These are phyloP conservation scores for Coniosporium tulheliwenetii DNA, from an alignment of 2,329 filamentous ascomycete species.

Conservation along the genomic window DNA sequence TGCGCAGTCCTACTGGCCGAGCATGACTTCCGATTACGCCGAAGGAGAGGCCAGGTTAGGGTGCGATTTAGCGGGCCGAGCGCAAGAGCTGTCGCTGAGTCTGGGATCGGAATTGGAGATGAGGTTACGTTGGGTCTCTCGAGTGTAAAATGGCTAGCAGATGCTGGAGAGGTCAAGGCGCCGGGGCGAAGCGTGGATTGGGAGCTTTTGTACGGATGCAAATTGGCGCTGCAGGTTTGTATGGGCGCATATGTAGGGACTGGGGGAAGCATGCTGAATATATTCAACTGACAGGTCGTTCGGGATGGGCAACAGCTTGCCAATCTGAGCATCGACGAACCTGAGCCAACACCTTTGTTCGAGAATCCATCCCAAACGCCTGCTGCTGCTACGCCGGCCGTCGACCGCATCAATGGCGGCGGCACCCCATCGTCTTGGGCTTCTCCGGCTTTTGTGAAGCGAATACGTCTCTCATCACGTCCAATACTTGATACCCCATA, in stretches of 20 bases:
- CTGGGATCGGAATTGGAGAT: slow-evolving; percentile 64
- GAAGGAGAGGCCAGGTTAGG: slow-evolving; percentile 64
- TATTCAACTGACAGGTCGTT: slow-evolving; percentile 19
- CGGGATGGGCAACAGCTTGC: slow-evolving; percentile 32
- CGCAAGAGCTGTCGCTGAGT: slow-evolving; percentile 52
- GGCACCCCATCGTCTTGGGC: slow-evolving; percentile 12
- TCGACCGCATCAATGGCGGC: too few species aligned
- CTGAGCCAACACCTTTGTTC: too few species aligned
- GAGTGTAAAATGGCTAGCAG: slow-evolving; percentile 48
- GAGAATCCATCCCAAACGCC: too few species aligned
- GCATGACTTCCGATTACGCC: slow-evolving; percentile 66
- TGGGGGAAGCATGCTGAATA: slow-evolving; percentile 4
- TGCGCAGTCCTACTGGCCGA: slow-evolving; percentile 73
- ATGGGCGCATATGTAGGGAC: slow-evolving; percentile 6
- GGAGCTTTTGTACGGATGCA: slow-evolving; percentile 34
- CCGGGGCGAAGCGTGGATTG: slow-evolving; percentile 42
- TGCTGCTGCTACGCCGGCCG: too few species aligned
- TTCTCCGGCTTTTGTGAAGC: slow-evolving; percentile 69
- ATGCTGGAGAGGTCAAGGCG: slow-evolving; percentile 35
- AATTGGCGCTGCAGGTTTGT: slow-evolving; percentile 18
- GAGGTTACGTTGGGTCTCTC: slow-evolving; percentile 52
- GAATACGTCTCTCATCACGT: slow-evolving; percentile 53
- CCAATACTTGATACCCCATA: slow-evolving; percentile 47
- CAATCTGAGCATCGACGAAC: slow-evolving; percentile 35
- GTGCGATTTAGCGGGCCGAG: slow-evolving; percentile 56